These are phyloP conservation scores for Camellia lanceoleosa DNA, from an alignment of 148 eudicot species.

Conservation along the genomic window DNA sequence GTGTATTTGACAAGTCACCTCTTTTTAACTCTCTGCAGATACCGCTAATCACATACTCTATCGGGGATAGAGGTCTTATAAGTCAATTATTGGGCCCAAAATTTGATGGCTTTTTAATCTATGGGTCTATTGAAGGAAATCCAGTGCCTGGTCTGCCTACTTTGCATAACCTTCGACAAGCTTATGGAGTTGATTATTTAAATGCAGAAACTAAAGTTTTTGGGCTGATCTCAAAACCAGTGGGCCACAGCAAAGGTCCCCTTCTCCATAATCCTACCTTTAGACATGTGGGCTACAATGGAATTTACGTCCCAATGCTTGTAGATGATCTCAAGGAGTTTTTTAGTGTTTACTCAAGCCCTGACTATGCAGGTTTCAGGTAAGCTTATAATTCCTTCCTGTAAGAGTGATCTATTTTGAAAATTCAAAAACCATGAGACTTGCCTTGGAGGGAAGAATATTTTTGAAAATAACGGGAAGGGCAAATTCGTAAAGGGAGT, in stretches of 20 bases:
- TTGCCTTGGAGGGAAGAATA: too few relatives aligned
- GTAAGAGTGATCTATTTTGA: too few relatives aligned
- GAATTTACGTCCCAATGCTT: conserved; percentile 51
- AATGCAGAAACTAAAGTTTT: conserved; percentile 39
- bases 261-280: conserved; percentile 50
- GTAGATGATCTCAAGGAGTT: conserved; percentile 48
- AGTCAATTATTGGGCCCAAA: conserved; percentile 44
- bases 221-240: conserved; percentile 55
- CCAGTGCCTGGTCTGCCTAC: conserved; percentile 44
- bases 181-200: conserved; percentile 28
- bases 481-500: too few relatives aligned
- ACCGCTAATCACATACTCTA: conserved; percentile 40
- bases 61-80: conserved; percentile 50
- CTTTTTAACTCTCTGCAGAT: conserved; percentile 25
- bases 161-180: conserved; percentile 31
- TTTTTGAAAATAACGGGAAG: too few relatives aligned
- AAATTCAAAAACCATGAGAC: too few relatives aligned
- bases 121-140: conserved; percentile 40
- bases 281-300: conserved; percentile 46
- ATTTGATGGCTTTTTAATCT: conserved; percentile 41
- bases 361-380: conserved; percentile 55
- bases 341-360: conserved; percentile 38
- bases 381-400: conserved; percentile 1
- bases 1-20: neutral
- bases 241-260: conserved; percentile 52